A percentile compares a stretch with the other conserved stretches of the same genome.
Conservation (phyloP, 2,329 filamentous ascomycete species). For the Sporothrix mexicana region DNA sequence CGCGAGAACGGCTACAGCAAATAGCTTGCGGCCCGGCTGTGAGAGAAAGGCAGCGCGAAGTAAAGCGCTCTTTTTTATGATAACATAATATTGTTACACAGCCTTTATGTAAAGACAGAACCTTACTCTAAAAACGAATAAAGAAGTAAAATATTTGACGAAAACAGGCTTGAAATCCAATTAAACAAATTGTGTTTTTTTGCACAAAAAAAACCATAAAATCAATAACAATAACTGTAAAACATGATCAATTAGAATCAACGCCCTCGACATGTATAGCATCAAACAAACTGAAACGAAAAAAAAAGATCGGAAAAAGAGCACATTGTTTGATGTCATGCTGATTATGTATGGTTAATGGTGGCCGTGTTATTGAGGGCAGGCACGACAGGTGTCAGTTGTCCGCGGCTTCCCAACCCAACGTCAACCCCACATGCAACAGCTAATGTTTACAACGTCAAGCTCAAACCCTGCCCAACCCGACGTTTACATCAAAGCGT, state of each 20-base stretch:
- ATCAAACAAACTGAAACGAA: too few relatives aligned
- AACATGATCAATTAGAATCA: not conserved
- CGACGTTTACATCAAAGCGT: not conserved
- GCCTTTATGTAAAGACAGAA: constrained; percentile 4
- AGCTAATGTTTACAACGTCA: not conserved
- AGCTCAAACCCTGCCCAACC: not conserved
- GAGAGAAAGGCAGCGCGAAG: not conserved
- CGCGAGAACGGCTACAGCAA: constrained; percentile 45
- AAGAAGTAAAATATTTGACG: constrained; percentile 20
- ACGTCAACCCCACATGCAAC: not conserved
- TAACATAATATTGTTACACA: not conserved
- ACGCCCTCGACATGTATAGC: too few relatives aligned
- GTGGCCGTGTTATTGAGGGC: constrained; percentile 1
- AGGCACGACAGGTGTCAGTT: not conserved
- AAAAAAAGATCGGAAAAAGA: too few relatives aligned
- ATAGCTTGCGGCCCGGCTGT: constrained; percentile 29
- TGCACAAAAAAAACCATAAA: not conserved
- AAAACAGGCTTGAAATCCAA: too few relatives aligned
- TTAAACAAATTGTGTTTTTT: too few relatives aligned
- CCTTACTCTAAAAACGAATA: constrained; percentile 23
- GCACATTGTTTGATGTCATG: not conserved
- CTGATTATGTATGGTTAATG: not conserved
- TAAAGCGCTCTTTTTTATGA: not conserved
- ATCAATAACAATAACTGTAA: not conserved
- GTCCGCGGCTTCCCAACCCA: not conserved